These are phyloP conservation scores for Septoria petroselini DNA, from an alignment of 2,329 filamentous ascomycete genomes.

Conservation along the genomic window DNA sequence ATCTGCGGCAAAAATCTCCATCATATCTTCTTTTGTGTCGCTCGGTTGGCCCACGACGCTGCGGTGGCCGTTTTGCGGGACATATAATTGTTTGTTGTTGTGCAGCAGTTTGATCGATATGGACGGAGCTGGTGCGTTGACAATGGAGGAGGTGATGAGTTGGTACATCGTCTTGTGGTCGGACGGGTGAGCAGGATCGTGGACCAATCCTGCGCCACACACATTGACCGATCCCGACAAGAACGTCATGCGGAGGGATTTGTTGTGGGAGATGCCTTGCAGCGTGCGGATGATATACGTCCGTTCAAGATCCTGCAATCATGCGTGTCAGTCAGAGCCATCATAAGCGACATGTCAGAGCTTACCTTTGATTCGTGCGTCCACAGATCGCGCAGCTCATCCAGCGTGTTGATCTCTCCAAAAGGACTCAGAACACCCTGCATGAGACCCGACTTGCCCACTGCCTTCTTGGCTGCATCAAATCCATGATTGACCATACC, in stretches of 20 bases:
- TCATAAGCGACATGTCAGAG: conserved; percentile 4
- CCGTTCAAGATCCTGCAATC: conserved; percentile 73
- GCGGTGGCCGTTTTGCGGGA: conserved; percentile 81
- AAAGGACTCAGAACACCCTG: conserved; percentile 93
- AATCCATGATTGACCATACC: conserved; percentile 90
- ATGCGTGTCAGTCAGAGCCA: conserved; percentile 6
- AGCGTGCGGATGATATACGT: conserved; percentile 95
- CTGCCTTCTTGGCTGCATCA: conserved; percentile 90
- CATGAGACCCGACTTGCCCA: conserved; percentile 94
- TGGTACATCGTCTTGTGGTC: conserved; percentile 99
- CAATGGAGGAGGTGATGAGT: conserved; percentile 86
- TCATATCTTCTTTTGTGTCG: conserved; percentile 99
- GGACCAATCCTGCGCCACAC: conserved; percentile 86
- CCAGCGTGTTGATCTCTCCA: conserved; percentile 89
- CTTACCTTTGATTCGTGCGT: conserved; percentile 87
- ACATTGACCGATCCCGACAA: conserved; percentile 87
- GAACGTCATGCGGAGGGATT: conserved; percentile 95
- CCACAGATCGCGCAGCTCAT: conserved; percentile 95
- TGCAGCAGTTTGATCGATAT: conserved; percentile 95
- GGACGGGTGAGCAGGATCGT: conserved; percentile 84
- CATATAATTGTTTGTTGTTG: conserved; percentile 86
- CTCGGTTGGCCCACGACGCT: conserved; percentile 58
- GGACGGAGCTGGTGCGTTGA: conserved; percentile 77
- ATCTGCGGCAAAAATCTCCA: conserved; percentile 97
- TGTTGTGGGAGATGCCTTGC: conserved; percentile 92